Evolutionary conservation across 495 filamentous ascomycete genomes (phyloP).

Genomic region (Neurospora africana): DNA sequence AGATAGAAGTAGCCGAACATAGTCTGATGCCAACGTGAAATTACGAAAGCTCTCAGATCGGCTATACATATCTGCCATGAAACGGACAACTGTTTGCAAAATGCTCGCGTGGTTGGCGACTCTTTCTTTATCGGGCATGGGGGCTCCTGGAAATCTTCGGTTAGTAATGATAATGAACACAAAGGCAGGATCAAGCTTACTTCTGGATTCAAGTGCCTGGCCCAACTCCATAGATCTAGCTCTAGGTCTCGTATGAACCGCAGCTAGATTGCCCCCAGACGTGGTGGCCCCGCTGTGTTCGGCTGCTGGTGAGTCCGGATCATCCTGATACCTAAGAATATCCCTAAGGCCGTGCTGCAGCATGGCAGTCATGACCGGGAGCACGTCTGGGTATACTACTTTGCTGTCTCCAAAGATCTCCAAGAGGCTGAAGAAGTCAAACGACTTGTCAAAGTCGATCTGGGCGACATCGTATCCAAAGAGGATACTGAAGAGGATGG

Average conservation of each 20-base stretch:
- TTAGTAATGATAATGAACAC: constrained; percentile 1
- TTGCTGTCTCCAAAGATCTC: constrained; percentile 58
- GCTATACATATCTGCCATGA: constrained; percentile 64
- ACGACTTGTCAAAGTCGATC: constrained; percentile 59
- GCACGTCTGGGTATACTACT: constrained; percentile 65
- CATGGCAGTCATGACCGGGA: constrained; percentile 79
- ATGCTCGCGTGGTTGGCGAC: constrained; percentile 43
- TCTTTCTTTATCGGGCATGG: constrained; percentile 34
- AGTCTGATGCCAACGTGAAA: constrained; percentile 66
- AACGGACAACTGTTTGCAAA: constrained; percentile 64
- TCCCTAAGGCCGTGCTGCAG: constrained; percentile 68
- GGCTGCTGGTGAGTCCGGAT: constrained; percentile 41
- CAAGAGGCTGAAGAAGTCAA: constrained; percentile 62
- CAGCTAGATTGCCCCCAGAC: constrained; percentile 9
- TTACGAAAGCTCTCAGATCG: constrained; percentile 68
- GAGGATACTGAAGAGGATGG: constrained; percentile 78
- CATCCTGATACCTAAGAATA: constrained; percentile 50
- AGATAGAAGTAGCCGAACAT: constrained; percentile 64
- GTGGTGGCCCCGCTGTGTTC: constrained; percentile 12
- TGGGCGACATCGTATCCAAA: constrained; percentile 72
- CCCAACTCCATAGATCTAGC: constrained; percentile 37
- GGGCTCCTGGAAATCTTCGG: constrained; percentile 15
- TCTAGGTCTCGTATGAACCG: constrained; percentile 26
- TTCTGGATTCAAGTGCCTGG: constrained; percentile 39
- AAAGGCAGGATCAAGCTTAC: constrained; percentile 24